phyloP scores from a whole-genome alignment of 1,284 basidiomycete genomes.

The Puccinia coronata region DNA sequence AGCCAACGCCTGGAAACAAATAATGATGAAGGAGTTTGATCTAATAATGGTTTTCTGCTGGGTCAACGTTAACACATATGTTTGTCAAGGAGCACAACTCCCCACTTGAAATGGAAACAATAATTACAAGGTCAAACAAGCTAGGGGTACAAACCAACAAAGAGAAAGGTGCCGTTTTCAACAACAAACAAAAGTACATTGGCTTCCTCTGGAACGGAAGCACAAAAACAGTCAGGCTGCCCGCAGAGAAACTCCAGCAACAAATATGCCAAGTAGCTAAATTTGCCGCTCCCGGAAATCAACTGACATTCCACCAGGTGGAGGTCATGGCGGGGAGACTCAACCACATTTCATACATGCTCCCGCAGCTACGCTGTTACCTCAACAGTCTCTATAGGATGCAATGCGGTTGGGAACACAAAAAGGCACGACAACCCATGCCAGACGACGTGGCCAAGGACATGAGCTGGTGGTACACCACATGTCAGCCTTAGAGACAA shows the following conservation, averaged over 20 bases:
- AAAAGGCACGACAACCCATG: too few species aligned
- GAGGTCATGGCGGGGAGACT: neutral
- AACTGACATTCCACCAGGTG: neutral
- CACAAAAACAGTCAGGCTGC: neutral
- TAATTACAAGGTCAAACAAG: neutral
- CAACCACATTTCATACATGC: neutral
- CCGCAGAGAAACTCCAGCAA: neutral
- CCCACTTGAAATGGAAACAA: neutral
- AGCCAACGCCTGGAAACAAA: neutral
- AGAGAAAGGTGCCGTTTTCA: neutral
- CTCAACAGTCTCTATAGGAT: neutral
- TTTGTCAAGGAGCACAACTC: neutral
- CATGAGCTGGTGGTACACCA: neutral
- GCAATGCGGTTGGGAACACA: neutral
- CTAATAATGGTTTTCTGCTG: neutral
- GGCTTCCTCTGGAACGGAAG: slow-evolving; percentile 6
- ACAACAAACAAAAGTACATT: neutral
- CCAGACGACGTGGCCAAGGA: too few species aligned
- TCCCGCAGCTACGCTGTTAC: slow-evolving; percentile 16
- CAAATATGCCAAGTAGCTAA: neutral
- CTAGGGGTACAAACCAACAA: neutral
- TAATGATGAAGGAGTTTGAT: neutral
- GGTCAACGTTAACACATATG: slow-evolving; percentile 12
- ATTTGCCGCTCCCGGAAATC: neutral
- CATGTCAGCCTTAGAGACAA: too few species aligned